Base-by-base conservation (phyloP, 2,329 filamentous ascomycete species). In the Chrysosporium queenslandicum region DNA sequence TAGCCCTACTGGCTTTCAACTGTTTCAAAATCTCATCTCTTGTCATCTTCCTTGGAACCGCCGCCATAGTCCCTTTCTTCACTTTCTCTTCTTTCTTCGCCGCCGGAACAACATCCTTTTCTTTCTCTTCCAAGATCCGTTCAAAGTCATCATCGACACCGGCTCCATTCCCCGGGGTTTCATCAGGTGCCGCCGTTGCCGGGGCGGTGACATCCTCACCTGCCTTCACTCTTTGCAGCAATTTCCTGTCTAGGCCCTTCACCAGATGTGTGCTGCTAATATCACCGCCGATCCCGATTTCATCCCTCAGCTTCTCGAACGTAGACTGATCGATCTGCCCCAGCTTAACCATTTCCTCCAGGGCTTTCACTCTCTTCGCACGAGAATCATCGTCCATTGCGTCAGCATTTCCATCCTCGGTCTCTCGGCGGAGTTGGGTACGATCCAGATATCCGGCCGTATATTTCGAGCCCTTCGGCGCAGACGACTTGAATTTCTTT, bases 191-290 rank as follows among this genome's bases (percentile, higher is more conserved):
- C 2, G 60, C 59, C 1, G 59, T 54, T 21, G 60, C 53, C 52
- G 52, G 55, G 49, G 68, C 65, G 21, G 12, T 14, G 25, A 87
- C 76, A 66, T 90, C 73, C 55, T 75, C 74, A 1, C 74, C 74
- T n/a, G 66, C 68, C 50, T 66, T 69, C 0, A 71, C 65, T 46
- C 70, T 61, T 58, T 64, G 60, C 57, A 76, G 72, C 11, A 97
- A 73, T 66, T 86, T 85, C 65, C 88, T 86, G 68, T 98, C 92
- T 46, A 98, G 70, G 0, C 92, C 92, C 65, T 96, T 97, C 45
- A 97, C 84, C 58, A 96, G 70, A 74, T 95, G 88, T 12, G 89
- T 94, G 60, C 82, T 87, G 12, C 74, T 74, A 20, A 90, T 70
- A 65, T 94, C 86, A 6, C 90, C 91, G 2, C 89, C 90, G 0